Conservation (phyloP, 73 alveolate species). For the Tetrahymena borealis region DNA sequence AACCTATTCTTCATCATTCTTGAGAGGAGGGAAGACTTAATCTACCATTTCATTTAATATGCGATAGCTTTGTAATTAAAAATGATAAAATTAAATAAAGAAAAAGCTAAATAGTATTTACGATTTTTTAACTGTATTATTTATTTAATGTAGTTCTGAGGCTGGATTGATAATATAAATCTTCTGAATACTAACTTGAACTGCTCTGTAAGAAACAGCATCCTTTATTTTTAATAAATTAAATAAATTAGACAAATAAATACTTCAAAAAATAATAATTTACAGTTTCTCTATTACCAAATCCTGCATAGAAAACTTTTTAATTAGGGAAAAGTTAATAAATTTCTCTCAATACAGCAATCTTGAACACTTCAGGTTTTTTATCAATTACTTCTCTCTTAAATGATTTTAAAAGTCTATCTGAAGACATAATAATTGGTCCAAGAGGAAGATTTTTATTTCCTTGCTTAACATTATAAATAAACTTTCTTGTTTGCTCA, state of each 20-base stretch:
- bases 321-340: conserved; percentile 71
- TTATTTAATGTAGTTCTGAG: not conserved
- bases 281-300: conserved; percentile 92
- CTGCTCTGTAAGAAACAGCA: conserved; percentile 90
- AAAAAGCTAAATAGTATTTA: not conserved
- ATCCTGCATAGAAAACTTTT: conserved; percentile 92
- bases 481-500: conserved; percentile 18
- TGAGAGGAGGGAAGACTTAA: not conserved
- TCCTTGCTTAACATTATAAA: conserved; percentile 1
- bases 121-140: not conserved
- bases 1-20: not conserved
- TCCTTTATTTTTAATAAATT: conserved; percentile 43
- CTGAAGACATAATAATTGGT: conserved; percentile 94
- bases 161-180: conserved; percentile 75
- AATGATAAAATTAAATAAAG: not conserved
- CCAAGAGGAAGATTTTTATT: conserved; percentile 71
- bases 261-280: not conserved
- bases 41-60: not conserved
- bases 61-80: not conserved
- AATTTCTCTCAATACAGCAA: conserved; percentile 78
- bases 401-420: conserved; percentile 77
- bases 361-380: conserved; percentile 83
- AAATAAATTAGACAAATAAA: too few relatives aligned
- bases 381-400: conserved; percentile 87
- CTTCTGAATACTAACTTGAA: conserved; percentile 66